Conservation (phyloP, 2,329 filamentous ascomycete species). For the Bipolaris gigantea region DNA sequence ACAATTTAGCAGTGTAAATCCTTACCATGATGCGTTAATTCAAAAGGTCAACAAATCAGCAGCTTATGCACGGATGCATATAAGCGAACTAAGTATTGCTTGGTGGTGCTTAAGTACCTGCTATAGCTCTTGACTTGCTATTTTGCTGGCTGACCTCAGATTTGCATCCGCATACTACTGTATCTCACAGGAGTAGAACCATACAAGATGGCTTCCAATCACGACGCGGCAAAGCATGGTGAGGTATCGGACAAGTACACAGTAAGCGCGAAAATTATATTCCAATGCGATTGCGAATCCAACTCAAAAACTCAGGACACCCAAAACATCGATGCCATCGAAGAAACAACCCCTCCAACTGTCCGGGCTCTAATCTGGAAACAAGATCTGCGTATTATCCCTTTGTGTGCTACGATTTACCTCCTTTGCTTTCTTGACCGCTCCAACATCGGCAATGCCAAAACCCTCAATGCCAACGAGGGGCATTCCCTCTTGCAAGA, state of each 20-base stretch:
- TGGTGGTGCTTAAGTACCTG: slow-evolving; percentile 2
- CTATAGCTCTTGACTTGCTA: neutral
- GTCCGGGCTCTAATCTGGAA: slow-evolving; percentile 3
- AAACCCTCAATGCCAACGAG: slow-evolving; percentile 63
- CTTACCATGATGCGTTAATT: neutral
- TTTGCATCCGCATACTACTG: neutral
- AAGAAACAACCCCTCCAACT: neutral
- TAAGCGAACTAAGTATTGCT: slow-evolving; percentile 6
- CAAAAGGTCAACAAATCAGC: neutral
- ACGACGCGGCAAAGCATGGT: neutral
- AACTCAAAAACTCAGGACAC: neutral
- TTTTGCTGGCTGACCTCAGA: neutral
- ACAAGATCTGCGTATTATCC: slow-evolving; percentile 64
- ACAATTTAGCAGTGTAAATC: neutral
- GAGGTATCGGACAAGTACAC: neutral
- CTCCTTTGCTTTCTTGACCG: slow-evolving; percentile 66
- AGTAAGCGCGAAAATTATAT: neutral
- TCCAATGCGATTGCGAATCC: neutral
- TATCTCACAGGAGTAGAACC: neutral
- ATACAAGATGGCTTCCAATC: neutral
- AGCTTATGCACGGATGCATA: neutral
- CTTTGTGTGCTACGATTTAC: slow-evolving; percentile 65
- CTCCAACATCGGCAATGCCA: slow-evolving; percentile 63
- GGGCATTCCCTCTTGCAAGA: slow-evolving; percentile 64
- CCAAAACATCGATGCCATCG: neutral